Percentiles rank a stretch among this genome's conserved stretches.
Conservation (phyloP, 495 filamentous ascomycete genomes). For the Peziza echinospora region DNA sequence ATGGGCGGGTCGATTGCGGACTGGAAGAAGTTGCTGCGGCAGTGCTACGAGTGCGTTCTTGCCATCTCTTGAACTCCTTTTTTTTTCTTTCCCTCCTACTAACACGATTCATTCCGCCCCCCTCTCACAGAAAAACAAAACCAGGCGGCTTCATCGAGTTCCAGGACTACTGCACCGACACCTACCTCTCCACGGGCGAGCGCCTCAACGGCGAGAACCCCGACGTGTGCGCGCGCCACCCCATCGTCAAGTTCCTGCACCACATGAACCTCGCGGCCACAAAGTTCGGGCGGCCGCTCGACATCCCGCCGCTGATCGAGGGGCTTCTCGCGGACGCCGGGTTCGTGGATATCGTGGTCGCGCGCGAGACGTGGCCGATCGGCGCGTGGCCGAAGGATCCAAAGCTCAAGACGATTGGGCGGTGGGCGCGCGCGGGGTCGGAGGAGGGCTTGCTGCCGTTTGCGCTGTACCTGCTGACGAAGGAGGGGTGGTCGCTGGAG, state of each 20-base stretch:
- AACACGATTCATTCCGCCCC: too few species aligned
- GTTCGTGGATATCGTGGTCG: conserved; percentile 25
- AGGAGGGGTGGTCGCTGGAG: conserved; percentile 16
- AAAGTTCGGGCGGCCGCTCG: not conserved
- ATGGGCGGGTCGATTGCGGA: conserved; percentile 31
- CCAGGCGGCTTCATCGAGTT: conserved; percentile 38
- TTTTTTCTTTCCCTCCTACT: conserved; percentile 2
- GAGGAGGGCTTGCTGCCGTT: conserved; percentile 27
- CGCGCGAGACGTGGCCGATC: conserved; percentile 25
- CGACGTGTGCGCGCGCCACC: too few species aligned
- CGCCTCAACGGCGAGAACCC: conserved; percentile 5
- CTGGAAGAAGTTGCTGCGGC: conserved; percentile 30
- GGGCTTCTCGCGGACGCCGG: conserved; percentile 14
- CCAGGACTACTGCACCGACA: conserved; percentile 33
- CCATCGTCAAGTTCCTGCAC: not conserved
- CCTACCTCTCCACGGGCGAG: conserved; percentile 22
- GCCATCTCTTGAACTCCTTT: not conserved
- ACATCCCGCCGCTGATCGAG: not conserved
- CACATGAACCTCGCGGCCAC: not conserved
- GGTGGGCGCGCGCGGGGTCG: conserved; percentile 23
- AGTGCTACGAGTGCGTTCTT: conserved; percentile 2
- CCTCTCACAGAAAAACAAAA: conserved; percentile 21
- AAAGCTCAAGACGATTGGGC: conserved; percentile 26
- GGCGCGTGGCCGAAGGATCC: conserved; percentile 27
- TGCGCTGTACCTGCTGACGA: conserved; percentile 26